Evolutionary conservation across 2,329 filamentous ascomycete species (phyloP), one percentile per base, ranked within the genome.

Genomic region (Diaporthe batatas): DNA sequence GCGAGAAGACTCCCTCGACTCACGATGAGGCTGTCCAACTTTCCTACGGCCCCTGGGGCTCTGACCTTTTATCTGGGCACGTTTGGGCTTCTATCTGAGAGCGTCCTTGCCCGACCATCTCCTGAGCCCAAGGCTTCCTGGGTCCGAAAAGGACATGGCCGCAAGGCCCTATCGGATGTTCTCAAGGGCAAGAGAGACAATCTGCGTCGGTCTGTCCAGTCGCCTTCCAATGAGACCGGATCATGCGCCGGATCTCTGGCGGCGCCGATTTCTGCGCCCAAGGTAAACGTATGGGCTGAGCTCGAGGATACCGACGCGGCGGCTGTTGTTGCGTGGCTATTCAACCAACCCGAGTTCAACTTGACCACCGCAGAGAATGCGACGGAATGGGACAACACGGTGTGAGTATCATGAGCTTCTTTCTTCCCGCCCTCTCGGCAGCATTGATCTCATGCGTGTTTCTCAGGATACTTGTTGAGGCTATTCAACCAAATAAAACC

Each of bases 401-500:
- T 83, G 79, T 81, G 68, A 78, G 77, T 75, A 3, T n/a, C n/a
- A n/a, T 14, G 12, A 39, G 11, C 10, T 14, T 12, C 2, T 39
- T 14, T 29, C 29, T 29, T 29, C 11, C 36, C 36, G 2, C 2
- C 36, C 2, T 14, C 36, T 5, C 3, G 36, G 3, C 2, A 14
- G 36, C 36, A 39, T 11, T 12, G 29, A 12, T 44, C 51, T 69
- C 6, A n/a, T 21, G 21, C 29, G 3, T 23, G 1, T 0, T 0
- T 6, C 32, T 12, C 49, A 80, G 78, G 12, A 67, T 81, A 5
- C 75, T 80, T 2, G 77, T 81, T 1, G 85, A 87, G 76, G 74
- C 83, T 0, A 78, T 87, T 67, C 75, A 78, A 29, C 86, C 86
- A 0, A 88, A 88, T 78, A 88, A 88, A 79, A 86, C 85, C 0